phyloP scores from a whole-genome alignment of 257 asterid species.

The Solanum phureja region DNA sequence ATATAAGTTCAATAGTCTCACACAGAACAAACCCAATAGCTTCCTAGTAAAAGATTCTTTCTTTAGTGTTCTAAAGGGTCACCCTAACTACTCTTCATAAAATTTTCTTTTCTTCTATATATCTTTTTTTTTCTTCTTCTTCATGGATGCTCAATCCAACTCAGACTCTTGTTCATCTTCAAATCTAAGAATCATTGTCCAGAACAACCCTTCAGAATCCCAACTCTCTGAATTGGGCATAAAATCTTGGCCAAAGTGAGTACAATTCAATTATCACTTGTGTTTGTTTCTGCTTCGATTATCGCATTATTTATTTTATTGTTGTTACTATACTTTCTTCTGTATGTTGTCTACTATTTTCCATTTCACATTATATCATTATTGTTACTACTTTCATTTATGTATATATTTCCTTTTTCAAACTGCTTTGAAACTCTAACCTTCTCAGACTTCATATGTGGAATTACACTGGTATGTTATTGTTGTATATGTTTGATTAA shows the following conservation, averaged over 20 bases:
- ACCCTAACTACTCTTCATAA: not conserved
- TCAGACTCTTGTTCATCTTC: slow-evolving; percentile 23
- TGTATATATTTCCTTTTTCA: not conserved
- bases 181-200: slow-evolving; percentile 53
- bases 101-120: no score
- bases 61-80: not conserved
- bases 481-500: not conserved
- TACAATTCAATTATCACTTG: not conserved
- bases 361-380: not conserved
- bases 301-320: not conserved
- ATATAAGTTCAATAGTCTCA: not conserved
- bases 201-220: slow-evolving; percentile 53
- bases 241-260: slow-evolving; percentile 97
- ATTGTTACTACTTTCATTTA: not conserved
- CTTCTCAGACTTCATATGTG: not conserved
- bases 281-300: not conserved
- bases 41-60: not conserved
- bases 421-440: not conserved
- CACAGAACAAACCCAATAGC: not conserved
- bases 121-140: not conserved
- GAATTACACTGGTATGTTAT: not conserved
- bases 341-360: not conserved
- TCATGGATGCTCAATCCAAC: slow-evolving; percentile 32
- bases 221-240: slow-evolving; percentile 67
- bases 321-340: not conserved